Percentiles rank a stretch among this genome's conserved stretches.
Evolutionary conservation across 2,329 filamentous ascomycete species (phyloP).

Genomic region (Pezicula neosporulosa): DNA sequence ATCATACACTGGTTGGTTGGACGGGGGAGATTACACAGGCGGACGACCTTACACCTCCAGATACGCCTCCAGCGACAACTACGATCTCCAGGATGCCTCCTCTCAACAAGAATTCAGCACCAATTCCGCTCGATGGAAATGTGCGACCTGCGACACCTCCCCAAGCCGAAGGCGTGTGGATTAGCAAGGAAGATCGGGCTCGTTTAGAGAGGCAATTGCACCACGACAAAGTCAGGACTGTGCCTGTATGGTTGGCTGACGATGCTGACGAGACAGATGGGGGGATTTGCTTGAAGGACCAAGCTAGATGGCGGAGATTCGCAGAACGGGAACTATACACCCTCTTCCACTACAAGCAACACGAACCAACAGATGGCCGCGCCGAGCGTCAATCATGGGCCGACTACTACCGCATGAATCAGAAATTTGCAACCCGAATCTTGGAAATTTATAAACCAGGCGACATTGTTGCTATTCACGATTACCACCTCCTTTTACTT

Average conservation of each 20-base stretch:
- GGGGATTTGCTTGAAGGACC: conserved; percentile 70
- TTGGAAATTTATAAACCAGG: conserved; percentile 87
- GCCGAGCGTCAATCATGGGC: conserved; percentile 81
- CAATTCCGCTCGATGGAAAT: conserved; percentile 67
- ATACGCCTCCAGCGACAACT: conserved; percentile 45
- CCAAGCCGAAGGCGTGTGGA: conserved; percentile 64
- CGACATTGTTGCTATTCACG: conserved; percentile 88
- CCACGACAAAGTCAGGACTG: conserved; percentile 71
- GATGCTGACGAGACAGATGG: conserved; percentile 65
- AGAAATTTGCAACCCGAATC: conserved; percentile 86
- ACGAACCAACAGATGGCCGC: conserved; percentile 82
- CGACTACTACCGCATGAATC: conserved; percentile 91
- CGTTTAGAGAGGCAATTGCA: conserved; percentile 72
- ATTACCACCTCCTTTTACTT: conserved; percentile 89
- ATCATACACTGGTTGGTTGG: conserved; percentile 91
- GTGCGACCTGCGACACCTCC: conserved; percentile 53
- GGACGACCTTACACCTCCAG: conserved; percentile 42
- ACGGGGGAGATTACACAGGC: conserved; percentile 76
- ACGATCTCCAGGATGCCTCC: conserved; percentile 42
- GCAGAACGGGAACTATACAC: conserved; percentile 91
- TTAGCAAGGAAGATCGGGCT: conserved; percentile 66
- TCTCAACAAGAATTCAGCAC: conserved; percentile 73
- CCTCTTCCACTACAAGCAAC: conserved; percentile 93
- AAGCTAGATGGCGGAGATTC: conserved; percentile 83
- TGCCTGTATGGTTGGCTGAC: conserved; percentile 87